phyloP scores from a whole-genome alignment of 495 filamentous ascomycete genomes.

The Poronia punctata region DNA sequence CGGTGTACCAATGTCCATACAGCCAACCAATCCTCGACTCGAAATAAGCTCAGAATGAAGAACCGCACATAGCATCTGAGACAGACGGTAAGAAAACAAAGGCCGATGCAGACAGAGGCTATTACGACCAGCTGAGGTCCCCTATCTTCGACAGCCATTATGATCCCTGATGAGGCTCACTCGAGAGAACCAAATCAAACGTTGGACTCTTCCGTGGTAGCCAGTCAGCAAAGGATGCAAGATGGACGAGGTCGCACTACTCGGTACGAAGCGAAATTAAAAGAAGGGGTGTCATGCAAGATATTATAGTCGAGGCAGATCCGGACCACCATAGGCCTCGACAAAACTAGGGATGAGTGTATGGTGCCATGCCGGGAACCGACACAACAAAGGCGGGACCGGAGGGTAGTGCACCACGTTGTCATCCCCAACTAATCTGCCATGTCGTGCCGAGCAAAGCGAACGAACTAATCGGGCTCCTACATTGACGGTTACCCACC shows the following conservation, averaged over 20 bases:
- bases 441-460: no score
- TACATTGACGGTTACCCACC: no score
- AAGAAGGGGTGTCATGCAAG: background rate
- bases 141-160: conserved; percentile 12
- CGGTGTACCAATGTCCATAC: conserved; percentile 19
- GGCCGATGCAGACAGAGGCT: conserved; percentile 9
- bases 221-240: no score
- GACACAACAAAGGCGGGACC: no score
- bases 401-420: no score
- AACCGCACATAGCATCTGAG: conserved; percentile 21
- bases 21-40: conserved; percentile 20
- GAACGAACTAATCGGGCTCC: no score
- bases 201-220: no score
- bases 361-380: no score
- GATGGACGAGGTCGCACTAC: background rate
- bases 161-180: background rate
- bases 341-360: no score
- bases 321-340: no score
- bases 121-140: conserved; percentile 15
- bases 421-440: no score
- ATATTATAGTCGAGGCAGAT: background rate
- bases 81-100: conserved; percentile 13
- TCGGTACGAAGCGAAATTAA: background rate
- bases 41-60: conserved; percentile 15
- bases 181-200: background rate